Evolutionary conservation across 257 asterid species (phyloP), one percentile per base, ranked within the genome.

Genomic region (Solanum virginianum): DNA sequence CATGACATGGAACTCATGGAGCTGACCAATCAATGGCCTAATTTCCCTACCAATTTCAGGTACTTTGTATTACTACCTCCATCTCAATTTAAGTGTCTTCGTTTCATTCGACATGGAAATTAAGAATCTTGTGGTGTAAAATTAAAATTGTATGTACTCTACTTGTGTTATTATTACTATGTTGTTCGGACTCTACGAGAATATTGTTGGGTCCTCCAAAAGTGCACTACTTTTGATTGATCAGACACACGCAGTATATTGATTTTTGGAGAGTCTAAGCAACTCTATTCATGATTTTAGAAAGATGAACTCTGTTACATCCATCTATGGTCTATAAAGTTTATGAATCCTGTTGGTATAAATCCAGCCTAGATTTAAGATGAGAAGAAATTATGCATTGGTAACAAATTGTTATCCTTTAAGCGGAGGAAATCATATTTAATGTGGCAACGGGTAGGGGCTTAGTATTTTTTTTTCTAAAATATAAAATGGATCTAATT

Each of bases 1-100:
- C 85, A 85, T 74, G 95, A 90, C 5, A 49, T 70, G 45, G 91
- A 89, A 81, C 85, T 91, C 8, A 83, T 7, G 82, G 89, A 90
- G 72, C 45, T 92, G 77, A 62, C 84, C 7, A 88, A 80, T 84
- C 91, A 89, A 84, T 92, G 94, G 97, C 94, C 94, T 18, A 47
- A 88, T 15, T 71, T 51, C 4, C 62, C 82, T 51, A 0, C 2
- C 1, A 53, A 16, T 77, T 77, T 51, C 82, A 26, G 82, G 82
- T 75, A 7, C 57, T 49, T 49, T 29, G 1, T 12, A 18, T 39
- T 68, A 68, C 39, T 15, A 8, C 3, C 51, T 47, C 11, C 4
- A 0, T 47, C 51, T 1, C 47, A 41, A 41, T 41, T 7, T 41
- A 41, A 41, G 47, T 11, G 13, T 47, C 51, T 45, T 45, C 3